phyloP scores from a whole-genome alignment of 2,329 filamentous ascomycete species.

The Ceratocystis ficicola region DNA sequence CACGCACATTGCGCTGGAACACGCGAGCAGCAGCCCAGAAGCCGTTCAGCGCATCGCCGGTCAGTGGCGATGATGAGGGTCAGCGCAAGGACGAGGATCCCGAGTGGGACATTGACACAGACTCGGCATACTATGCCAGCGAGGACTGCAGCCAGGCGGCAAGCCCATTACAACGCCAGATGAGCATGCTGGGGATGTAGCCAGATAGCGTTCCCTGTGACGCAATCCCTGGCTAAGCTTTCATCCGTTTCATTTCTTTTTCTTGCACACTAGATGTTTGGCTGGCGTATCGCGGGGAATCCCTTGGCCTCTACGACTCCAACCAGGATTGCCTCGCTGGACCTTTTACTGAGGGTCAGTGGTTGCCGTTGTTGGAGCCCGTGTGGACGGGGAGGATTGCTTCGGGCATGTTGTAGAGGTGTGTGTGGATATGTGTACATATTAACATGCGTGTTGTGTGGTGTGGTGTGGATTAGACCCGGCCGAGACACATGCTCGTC shows the following conservation, averaged over 20 bases:
- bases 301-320: too few relatives aligned
- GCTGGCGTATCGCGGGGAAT: too few relatives aligned
- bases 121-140: slow-evolving; percentile 57
- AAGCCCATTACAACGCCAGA: slow-evolving; percentile 58
- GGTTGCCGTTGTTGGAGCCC: too few relatives aligned
- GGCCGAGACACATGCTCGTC: slow-evolving; percentile 9
- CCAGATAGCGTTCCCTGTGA: too few relatives aligned
- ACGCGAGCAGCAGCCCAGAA: slow-evolving; percentile 85
- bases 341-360: too few relatives aligned
- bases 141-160: slow-evolving; percentile 58
- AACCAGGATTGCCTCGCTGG: too few relatives aligned
- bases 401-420: too few relatives aligned
- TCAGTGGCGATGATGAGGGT: slow-evolving; percentile 35
- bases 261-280: too few relatives aligned
- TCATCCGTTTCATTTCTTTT: too few relatives aligned
- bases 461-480: background rate
- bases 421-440: background rate
- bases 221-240: too few relatives aligned
- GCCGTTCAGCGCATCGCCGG: slow-evolving; percentile 53
- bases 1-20: slow-evolving; percentile 88
- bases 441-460: background rate
- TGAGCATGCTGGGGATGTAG: slow-evolving; percentile 57
- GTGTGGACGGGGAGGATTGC: too few relatives aligned
- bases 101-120: slow-evolving; percentile 92
- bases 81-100: slow-evolving; percentile 34